phyloP scores from a whole-genome alignment of 2,329 filamentous ascomycete species.

The Pseudofabraea citricarpa region DNA sequence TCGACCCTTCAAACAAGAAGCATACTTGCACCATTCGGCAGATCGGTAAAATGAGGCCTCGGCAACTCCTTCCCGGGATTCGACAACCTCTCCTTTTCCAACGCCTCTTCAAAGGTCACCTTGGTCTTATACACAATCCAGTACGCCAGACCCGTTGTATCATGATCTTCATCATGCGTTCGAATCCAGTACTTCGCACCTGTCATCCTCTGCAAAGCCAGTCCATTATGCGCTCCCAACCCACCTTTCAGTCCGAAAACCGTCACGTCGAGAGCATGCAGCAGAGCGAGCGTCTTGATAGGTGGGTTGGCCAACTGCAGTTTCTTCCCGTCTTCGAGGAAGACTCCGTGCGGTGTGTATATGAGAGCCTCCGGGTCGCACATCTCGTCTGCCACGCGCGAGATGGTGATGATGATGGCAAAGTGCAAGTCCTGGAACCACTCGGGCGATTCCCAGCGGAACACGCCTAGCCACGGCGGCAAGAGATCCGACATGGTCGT shows the following conservation, averaged over 20 bases:
- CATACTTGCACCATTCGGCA: background rate
- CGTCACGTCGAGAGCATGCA: background rate
- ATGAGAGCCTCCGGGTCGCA: background rate
- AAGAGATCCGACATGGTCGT: background rate
- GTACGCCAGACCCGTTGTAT: background rate
- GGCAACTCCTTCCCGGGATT: background rate
- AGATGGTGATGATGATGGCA: background rate
- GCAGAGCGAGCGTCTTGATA: background rate
- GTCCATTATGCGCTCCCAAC: background rate
- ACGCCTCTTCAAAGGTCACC: background rate
- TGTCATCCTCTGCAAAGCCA: background rate
- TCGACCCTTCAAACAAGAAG: background rate
- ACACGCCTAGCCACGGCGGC: background rate
- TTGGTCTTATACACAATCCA: background rate
- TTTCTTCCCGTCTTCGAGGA: background rate
- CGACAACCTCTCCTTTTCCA: background rate
- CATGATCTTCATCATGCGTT: background rate
- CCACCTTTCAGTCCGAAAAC: background rate
- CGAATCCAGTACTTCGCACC: background rate
- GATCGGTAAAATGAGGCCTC: background rate
- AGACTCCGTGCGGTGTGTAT: background rate
- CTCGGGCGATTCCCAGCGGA: background rate
- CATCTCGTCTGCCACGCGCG: background rate
- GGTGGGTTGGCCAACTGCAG: background rate
- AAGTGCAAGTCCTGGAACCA: background rate